Conservation (phyloP, 2,329 filamentous ascomycete species). For the Microcyclospora pomicola region DNA sequence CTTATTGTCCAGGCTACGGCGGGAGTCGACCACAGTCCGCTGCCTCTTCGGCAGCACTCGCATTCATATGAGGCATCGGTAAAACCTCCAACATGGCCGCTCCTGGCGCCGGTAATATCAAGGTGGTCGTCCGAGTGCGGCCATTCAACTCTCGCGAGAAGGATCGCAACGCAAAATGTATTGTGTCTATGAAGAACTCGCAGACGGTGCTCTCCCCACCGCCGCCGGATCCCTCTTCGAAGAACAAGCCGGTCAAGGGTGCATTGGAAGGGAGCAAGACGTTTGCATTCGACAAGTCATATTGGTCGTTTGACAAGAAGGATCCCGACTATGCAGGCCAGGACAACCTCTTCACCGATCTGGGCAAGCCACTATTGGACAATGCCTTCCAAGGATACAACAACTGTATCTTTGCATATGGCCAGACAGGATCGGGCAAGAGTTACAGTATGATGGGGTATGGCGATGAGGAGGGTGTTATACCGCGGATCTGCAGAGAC, state of each 20-base stretch:
- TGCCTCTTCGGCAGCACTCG: constrained; percentile 5
- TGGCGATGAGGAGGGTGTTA: constrained; percentile 87
- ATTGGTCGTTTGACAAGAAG: constrained; percentile 88
- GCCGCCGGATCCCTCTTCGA: constrained; percentile 38
- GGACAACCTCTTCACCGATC: constrained; percentile 72
- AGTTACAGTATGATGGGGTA: constrained; percentile 99
- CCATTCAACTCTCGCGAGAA: constrained; percentile 80
- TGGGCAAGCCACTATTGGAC: constrained; percentile 81
- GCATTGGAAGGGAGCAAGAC: constrained; percentile 55
- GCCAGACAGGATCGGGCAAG: constrained; percentile 95
- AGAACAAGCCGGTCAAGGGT: constrained; percentile 54
- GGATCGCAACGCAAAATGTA: constrained; percentile 88
- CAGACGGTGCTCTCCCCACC: constrained; percentile 79
- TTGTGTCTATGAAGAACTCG: constrained; percentile 87
- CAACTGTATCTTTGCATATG: constrained; percentile 99
- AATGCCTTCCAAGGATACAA: constrained; percentile 99
- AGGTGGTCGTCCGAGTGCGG: constrained; percentile 93
- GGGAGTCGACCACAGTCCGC: constrained; percentile 1
- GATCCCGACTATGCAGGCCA: constrained; percentile 80
- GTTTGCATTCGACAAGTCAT: constrained; percentile 93
- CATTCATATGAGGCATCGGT: constrained; percentile 8
- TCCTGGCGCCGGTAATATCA: constrained; percentile 59
- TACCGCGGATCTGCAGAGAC: constrained; percentile 90
- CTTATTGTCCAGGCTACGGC: background rate
- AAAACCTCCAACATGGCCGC: constrained; percentile 13